phyloP scores from a whole-genome alignment of 805 yeast genomes.

The Suhomyces xylopsoci region DNA sequence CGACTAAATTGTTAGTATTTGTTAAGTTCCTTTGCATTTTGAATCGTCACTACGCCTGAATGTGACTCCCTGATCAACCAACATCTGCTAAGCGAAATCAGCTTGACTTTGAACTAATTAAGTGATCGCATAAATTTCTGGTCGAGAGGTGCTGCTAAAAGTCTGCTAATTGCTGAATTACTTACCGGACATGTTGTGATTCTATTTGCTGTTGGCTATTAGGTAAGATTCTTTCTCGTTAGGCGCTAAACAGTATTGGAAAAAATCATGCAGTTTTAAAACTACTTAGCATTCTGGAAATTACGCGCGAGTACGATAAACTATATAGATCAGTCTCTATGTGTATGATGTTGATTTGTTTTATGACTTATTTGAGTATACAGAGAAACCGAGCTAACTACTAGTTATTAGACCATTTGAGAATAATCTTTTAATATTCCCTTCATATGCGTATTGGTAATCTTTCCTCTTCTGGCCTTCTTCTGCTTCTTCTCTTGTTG shows the following conservation, averaged over 20 bases:
- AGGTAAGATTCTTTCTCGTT: neutral
- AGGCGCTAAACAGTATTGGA: neutral
- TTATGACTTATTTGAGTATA: neutral
- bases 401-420: conserved; percentile 22
- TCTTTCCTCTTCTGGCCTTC: conserved; percentile 88
- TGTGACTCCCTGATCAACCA: neutral
- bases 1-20: conserved; percentile 23
- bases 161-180: neutral
- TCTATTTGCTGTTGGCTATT: neutral
- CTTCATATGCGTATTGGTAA: conserved; percentile 95
- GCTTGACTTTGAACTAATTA: neutral
- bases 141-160: neutral
- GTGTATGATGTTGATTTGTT: neutral
- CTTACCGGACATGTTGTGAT: conserved; percentile 1
- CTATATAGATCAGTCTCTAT: too few relatives aligned
- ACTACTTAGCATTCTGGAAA: conserved; percentile 1
- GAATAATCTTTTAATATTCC: conserved; percentile 88
- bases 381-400: neutral
- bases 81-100: neutral
- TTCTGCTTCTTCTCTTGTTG: conserved; percentile 72
- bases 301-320: neutral
- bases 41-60: neutral
- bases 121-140: neutral
- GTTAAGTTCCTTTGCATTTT: neutral
- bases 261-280: neutral